Base-by-base conservation (phyloP, 2,329 filamentous ascomycete genomes). In the Pleurostoma richardsiae region DNA sequence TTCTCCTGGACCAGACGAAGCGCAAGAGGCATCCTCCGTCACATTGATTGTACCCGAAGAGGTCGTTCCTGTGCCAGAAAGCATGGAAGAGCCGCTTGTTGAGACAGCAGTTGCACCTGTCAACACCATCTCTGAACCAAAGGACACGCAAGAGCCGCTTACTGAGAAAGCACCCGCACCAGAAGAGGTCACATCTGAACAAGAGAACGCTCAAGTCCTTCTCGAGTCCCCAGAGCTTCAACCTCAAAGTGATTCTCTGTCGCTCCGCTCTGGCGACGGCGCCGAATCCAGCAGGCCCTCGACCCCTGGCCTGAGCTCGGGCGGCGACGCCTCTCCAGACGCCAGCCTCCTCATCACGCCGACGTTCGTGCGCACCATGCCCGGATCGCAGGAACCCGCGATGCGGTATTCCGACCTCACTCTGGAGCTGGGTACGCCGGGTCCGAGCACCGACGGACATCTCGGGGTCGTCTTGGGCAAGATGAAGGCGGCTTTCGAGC, bases 231-330 rank as follows among this genome's bases (percentile, higher is more conserved):
- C 19, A 19, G 47, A 42, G 28, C 48, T 45, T 29, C 39, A 44
- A 31, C 43, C 48, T 43, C 41, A 50, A 29, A 45, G 46, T 8
- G 43, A 39, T 28, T 33, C 42, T 4, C 30, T 28, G 7, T 40
- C 42, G 8, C 33, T 40, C 29, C 42, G 29, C 28, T 33, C 27
- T n/a, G 43, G 42, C 30, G 42, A n/a, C 30, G 49, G 49, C 4
- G 33, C 39, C 19, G 45, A 47, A 38, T 57, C 56, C 5, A 59
- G 57, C 1, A 52, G 55, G 19, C 61, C 62, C 3, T 61, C 61
- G 3, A 62, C 62, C 10, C 63, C 63, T 11, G 60, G 52, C 2
- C 49, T 65, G 27, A 64, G 59, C 48, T 54, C 50, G n/a, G 60
- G 61, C 27, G 52, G 48, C 4, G 54, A 54, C 6, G 54, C 57